A percentile compares a stretch with the other conserved stretches of the same genome.
Conservation (phyloP, 129 eudicot species). For the Flaveria robusta region DNA sequence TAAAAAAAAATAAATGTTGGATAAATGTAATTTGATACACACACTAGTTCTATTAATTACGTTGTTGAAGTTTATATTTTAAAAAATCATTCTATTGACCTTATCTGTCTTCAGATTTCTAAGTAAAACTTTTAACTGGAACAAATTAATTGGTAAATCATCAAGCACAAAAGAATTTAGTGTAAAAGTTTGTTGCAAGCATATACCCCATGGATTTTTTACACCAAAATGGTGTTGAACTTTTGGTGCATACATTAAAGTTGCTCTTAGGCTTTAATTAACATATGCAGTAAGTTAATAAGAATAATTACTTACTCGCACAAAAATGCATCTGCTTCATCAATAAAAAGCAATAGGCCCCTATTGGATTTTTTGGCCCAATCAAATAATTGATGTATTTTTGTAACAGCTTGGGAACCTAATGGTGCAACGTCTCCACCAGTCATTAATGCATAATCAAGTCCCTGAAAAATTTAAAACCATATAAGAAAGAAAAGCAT, state of each 20-base stretch:
- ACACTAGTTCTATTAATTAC: neutral
- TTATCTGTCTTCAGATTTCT: neutral
- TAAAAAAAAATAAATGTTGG: neutral
- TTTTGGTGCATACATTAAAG: neutral
- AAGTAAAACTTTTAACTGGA: neutral
- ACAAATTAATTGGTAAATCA: neutral
- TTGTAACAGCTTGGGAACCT: constrained; percentile 96
- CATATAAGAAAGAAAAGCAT: constrained; percentile 6
- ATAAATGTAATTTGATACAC: neutral
- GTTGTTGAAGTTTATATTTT: neutral
- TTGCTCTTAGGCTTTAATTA: neutral
- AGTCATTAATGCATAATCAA: constrained; percentile 98
- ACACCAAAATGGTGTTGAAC: neutral
- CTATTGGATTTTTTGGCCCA: constrained; percentile 94
- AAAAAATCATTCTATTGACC: neutral
- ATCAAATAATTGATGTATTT: constrained; percentile 94
- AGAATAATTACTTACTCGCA: constrained; percentile 77
- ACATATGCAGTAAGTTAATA: neutral
- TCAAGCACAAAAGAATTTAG: neutral
- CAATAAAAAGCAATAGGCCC: constrained; percentile 91
- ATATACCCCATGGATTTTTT: neutral
- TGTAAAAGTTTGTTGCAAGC: neutral
- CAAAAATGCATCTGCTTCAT: constrained; percentile 98
- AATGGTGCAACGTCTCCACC: constrained; percentile 99
- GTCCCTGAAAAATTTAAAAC: constrained; percentile 58